Evolutionary conservation across 768 basidiomycete species (phyloP), one percentile per base, ranked within the genome.

Genomic region (Clathrus columnatus): DNA sequence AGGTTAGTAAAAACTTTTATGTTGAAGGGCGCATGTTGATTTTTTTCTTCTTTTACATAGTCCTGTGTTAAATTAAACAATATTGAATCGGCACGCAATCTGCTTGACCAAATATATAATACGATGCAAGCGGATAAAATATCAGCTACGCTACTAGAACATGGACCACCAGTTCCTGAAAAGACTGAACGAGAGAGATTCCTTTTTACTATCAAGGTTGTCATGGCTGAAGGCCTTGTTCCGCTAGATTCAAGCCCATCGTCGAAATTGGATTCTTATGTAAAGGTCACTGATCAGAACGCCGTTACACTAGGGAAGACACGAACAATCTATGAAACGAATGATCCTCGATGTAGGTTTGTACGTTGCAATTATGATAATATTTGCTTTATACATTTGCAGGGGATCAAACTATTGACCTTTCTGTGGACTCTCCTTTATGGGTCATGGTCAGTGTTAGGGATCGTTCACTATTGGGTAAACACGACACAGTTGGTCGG

Each of bases 61-160:
- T 92, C 91, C 0, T 97, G 94, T 64, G 90, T 99, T 67, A 97
- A 97, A 73, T 78, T 98, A 50, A 99, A 99, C 75, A 97, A 97
- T 68, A 83, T 98, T 60, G 93, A 94, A 62, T 87, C 91, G 10
- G 92, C 94, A 1, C 82, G 93, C 27, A 82, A 82, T 58, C 76
- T 96, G 47, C 77, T 99, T 58, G 96, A 99, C 68, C 90, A 87
- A 59, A 87, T 98, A 80, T 98, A 97, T 68, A 84, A 79, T 50
- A 86, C 91, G 63, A 83, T 96, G 76, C 79, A 93, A 56, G 91
- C 85, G 0, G 96, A 99, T 72, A 84, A 83, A 64, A 79, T 93
- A 56, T 79, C 85, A 2, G 82, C 85, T 24, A 74, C 81, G 24
- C 64, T 91, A 53, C 70, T 73, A 51, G 68, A 72, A 18, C 71